Evolutionary conservation across 768 basidiomycete genomes (phyloP).

Genomic region (Pleurotus pulmonarius): DNA sequence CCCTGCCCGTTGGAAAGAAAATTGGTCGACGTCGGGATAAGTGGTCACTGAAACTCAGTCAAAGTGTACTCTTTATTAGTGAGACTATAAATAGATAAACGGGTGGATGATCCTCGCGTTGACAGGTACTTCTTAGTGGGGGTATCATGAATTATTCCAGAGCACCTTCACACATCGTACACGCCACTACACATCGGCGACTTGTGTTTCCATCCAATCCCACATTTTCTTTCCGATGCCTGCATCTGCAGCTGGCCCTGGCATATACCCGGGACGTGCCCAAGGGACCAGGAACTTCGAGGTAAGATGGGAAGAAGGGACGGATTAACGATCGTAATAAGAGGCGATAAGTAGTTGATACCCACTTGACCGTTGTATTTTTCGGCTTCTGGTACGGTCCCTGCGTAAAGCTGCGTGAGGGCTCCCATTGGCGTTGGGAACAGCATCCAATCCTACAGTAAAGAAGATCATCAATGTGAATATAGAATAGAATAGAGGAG

Average conservation of each 20-base stretch:
- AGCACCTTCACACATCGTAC: too few species aligned
- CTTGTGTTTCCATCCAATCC: conserved; percentile 42
- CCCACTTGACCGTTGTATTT: conserved; percentile 42
- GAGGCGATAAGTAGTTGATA: neutral
- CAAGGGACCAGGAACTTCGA: conserved; percentile 38
- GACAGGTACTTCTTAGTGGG: too few species aligned
- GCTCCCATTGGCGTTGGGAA: conserved; percentile 36
- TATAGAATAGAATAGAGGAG: neutral
- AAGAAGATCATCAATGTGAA: neutral
- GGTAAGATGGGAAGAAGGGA: too few species aligned
- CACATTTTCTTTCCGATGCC: conserved; percentile 31
- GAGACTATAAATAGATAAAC: too few species aligned
- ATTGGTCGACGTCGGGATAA: too few species aligned
- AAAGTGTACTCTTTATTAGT: too few species aligned
- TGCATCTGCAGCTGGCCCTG: conserved; percentile 21
- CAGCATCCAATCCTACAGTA: conserved; percentile 10
- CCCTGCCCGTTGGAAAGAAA: too few species aligned
- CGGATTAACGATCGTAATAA: too few species aligned
- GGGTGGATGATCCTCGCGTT: too few species aligned
- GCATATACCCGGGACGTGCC: conserved; percentile 29
- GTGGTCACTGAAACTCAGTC: too few species aligned
- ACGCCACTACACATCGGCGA: conserved; percentile 7
- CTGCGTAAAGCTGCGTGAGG: conserved; percentile 48
- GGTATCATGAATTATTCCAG: too few species aligned
- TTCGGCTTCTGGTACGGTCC: conserved; percentile 36